Conservation (phyloP, 2,329 filamentous ascomycete genomes). For the Aureobasidium sp. region DNA sequence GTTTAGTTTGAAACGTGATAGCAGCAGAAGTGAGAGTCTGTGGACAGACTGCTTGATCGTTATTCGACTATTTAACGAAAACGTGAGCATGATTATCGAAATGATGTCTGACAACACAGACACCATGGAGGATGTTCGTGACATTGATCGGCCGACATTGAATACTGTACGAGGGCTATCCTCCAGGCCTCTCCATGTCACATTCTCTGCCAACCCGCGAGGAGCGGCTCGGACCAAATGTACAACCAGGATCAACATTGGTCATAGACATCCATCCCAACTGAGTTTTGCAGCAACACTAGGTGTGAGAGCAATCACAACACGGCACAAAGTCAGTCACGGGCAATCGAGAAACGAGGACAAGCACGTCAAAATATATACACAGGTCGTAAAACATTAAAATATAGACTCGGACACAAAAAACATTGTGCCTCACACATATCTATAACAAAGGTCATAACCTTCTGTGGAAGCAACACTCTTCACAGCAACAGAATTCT, state of each 20-base stretch:
- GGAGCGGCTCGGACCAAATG: neutral
- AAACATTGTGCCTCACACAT: slow-evolving; percentile 14
- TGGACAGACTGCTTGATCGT: too few species aligned
- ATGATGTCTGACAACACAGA: too few species aligned
- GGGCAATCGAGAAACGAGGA: neutral
- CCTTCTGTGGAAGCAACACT: slow-evolving; percentile 28
- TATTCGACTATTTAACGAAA: too few species aligned
- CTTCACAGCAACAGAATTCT: slow-evolving; percentile 24
- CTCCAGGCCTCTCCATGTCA: neutral
- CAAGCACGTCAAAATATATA: neutral
- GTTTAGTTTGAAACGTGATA: too few species aligned
- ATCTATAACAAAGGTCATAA: slow-evolving; percentile 29
- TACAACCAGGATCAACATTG: neutral
- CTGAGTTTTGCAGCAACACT: neutral
- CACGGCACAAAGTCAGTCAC: neutral
- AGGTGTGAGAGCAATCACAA: neutral
- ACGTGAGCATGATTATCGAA: too few species aligned
- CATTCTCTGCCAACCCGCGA: neutral
- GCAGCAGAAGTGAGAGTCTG: too few species aligned
- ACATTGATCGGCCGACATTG: neutral
- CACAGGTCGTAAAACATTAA: neutral
- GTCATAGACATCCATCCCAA: neutral
- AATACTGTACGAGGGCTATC: neutral
- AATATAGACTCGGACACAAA: too few species aligned
- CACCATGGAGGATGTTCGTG: too few species aligned